Conservation (phyloP, 2,329 filamentous ascomycete species). For the Talaromyces sp. region DNA sequence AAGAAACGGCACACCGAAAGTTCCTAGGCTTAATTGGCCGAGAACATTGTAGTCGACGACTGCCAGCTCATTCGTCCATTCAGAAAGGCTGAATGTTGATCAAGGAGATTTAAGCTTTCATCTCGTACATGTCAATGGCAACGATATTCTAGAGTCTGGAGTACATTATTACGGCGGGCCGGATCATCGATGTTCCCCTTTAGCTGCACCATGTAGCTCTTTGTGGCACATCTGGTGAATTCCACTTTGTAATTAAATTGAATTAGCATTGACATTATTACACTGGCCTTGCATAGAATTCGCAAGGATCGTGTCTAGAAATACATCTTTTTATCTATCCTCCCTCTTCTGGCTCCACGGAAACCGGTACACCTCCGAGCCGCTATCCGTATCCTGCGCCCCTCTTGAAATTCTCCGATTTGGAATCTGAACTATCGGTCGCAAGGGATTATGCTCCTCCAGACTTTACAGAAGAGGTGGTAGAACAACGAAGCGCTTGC, state of each 20-base stretch:
- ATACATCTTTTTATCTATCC: background rate
- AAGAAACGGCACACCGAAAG: background rate
- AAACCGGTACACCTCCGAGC: background rate
- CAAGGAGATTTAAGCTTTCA: background rate
- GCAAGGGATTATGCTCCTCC: background rate
- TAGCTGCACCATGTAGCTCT: background rate
- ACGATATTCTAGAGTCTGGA: background rate
- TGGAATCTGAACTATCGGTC: background rate
- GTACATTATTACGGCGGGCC: constrained; percentile 12
- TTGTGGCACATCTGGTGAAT: background rate
- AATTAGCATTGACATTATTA: background rate
- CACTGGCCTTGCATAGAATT: background rate
- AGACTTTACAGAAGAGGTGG: constrained; percentile 58
- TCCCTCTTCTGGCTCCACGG: background rate
- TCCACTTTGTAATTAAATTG: background rate
- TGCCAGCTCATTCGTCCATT: constrained; percentile 11
- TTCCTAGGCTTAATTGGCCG: background rate
- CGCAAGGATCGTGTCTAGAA: background rate
- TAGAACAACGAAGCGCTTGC: constrained; percentile 81
- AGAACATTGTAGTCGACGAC: constrained; percentile 9
- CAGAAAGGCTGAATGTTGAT: background rate
- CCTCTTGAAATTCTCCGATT: background rate
- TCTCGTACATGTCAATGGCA: constrained; percentile 1
- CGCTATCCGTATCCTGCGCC: background rate
- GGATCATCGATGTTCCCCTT: constrained; percentile 17